Conservation (phyloP, 768 basidiomycete genomes). For the Pleurotus sapidus region DNA sequence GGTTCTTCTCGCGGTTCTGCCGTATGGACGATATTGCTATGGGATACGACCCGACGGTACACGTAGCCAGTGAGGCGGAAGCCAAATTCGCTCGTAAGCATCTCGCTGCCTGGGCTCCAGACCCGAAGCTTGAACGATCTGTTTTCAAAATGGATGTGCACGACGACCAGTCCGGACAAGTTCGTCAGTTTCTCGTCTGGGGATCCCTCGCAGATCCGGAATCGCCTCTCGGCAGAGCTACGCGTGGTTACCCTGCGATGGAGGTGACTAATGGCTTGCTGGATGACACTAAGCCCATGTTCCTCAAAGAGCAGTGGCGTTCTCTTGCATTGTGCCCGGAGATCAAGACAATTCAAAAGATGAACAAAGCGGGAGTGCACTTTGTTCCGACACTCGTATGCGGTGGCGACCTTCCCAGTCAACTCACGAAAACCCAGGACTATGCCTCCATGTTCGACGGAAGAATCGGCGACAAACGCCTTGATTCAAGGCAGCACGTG, state of each 20-base stretch:
- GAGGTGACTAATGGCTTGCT: not conserved
- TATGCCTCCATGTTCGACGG: no score
- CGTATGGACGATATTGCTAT: not conserved
- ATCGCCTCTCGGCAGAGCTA: slow-evolving; percentile 14
- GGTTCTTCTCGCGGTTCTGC: slow-evolving; percentile 23
- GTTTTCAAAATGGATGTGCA: not conserved
- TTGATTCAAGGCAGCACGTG: not conserved
- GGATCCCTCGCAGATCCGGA: not conserved
- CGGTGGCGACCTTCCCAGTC: slow-evolving; percentile 8
- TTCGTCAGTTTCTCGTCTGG: not conserved
- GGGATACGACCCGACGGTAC: not conserved
- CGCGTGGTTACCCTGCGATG: slow-evolving; percentile 16
- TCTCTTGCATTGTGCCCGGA: not conserved
- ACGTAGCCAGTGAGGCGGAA: not conserved
- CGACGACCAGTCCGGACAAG: not conserved
- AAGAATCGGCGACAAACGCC: not conserved
- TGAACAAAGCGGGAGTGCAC: not conserved
- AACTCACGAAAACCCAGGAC: slow-evolving; percentile 3
- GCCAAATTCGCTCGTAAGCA: not conserved
- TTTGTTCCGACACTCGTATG: slow-evolving; percentile 1
- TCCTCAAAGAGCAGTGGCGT: slow-evolving; percentile 20
- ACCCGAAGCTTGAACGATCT: not conserved
- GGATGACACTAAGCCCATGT: slow-evolving; percentile 9
- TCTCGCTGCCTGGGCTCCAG: not conserved
- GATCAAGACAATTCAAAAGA: not conserved